Percentiles rank a stretch among this genome's conserved stretches.
These are phyloP conservation scores for Arthrocladium fulminans DNA, from an alignment of 2,329 filamentous ascomycete species.

Conservation along the genomic window DNA sequence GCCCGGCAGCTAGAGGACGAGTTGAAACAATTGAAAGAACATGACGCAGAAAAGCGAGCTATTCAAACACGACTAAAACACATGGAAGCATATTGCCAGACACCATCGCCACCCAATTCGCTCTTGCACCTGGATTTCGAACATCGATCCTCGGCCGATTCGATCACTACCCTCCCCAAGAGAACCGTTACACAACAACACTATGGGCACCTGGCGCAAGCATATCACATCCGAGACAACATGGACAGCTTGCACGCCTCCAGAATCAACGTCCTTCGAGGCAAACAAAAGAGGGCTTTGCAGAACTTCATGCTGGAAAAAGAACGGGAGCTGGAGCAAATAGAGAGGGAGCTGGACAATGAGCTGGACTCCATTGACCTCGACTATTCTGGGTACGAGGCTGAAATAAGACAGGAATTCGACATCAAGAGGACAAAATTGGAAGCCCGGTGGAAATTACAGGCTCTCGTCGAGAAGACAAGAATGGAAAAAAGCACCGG, in stretches of 20 bases:
- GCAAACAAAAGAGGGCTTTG: conserved; percentile 36
- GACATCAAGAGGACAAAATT: conserved; percentile 29
- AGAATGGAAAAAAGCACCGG: conserved; percentile 31
- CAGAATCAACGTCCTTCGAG: conserved; percentile 40
- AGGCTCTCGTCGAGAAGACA: conserved; percentile 34
- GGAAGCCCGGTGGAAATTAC: conserved; percentile 33
- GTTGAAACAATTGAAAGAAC: conserved; percentile 37
- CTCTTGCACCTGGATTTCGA: conserved; percentile 12
- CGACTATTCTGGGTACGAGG: conserved; percentile 24
- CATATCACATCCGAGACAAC: conserved; percentile 34
- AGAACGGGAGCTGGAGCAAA: conserved; percentile 30
- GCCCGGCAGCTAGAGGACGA: conserved; percentile 37
- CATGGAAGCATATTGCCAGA: conserved; percentile 40
- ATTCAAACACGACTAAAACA: conserved; percentile 38
- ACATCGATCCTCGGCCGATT: conserved; percentile 18
- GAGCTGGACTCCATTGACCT: conserved; percentile 28
- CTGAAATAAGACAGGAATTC: conserved; percentile 26
- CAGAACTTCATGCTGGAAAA: conserved; percentile 33
- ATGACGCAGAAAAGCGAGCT: conserved; percentile 35
- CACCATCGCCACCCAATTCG: conserved; percentile 30
- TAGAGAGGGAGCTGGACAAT: conserved; percentile 28
- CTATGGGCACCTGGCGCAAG: conserved; percentile 36
- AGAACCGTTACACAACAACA: conserved; percentile 35
- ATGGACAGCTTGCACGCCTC: conserved; percentile 37
- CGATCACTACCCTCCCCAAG: conserved; percentile 18